These are phyloP conservation scores for Taiozyma onychis DNA, from an alignment of 1,139 yeast genomes.

Conservation along the genomic window DNA sequence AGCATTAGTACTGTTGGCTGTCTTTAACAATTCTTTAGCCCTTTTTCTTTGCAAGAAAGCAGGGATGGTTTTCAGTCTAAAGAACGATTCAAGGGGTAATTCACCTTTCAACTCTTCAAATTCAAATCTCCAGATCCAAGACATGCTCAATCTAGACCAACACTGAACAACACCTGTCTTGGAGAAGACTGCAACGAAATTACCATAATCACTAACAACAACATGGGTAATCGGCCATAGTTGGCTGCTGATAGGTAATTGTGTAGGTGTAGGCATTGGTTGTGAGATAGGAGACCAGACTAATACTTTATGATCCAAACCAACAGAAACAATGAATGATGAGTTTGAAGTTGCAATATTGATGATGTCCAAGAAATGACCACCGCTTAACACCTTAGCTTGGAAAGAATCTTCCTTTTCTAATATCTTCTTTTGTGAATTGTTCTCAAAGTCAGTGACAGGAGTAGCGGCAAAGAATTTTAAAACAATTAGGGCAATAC, in stretches of 20 bases:
- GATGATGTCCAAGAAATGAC: conserved; percentile 60
- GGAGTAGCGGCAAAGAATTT: conserved; percentile 14
- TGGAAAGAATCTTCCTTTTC: conserved; percentile 18
- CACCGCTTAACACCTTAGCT: conserved; percentile 42
- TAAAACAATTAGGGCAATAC: conserved; percentile 16
- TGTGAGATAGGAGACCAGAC: conserved; percentile 67
- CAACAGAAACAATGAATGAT: conserved; percentile 62
- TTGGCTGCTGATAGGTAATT: conserved; percentile 36
- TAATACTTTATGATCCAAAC: conserved; percentile 63
- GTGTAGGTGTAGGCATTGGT: conserved; percentile 42
- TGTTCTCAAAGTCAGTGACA: conserved; percentile 12
- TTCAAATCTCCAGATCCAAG: conserved; percentile 48
- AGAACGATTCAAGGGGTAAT: conserved; percentile 50
- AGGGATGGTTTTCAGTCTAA: conserved; percentile 49
- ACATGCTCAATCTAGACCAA: conserved; percentile 48
- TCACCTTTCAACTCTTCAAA: conserved; percentile 27
- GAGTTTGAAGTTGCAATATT: conserved; percentile 48
- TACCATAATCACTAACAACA: conserved; percentile 56
- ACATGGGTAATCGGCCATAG: conserved; percentile 68
- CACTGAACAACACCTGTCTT: conserved; percentile 48
- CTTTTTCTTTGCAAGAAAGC: conserved; percentile 44
- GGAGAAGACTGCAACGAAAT: conserved; percentile 53
- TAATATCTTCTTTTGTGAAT: conserved; percentile 4
- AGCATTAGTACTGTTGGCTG: conserved; percentile 1
- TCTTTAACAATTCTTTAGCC: conserved; percentile 14